A percentile compares a stretch with the other conserved stretches of the same genome.
Conservation (phyloP, 2,329 filamentous ascomycete genomes). For the Scleromitrula shiraiana region DNA sequence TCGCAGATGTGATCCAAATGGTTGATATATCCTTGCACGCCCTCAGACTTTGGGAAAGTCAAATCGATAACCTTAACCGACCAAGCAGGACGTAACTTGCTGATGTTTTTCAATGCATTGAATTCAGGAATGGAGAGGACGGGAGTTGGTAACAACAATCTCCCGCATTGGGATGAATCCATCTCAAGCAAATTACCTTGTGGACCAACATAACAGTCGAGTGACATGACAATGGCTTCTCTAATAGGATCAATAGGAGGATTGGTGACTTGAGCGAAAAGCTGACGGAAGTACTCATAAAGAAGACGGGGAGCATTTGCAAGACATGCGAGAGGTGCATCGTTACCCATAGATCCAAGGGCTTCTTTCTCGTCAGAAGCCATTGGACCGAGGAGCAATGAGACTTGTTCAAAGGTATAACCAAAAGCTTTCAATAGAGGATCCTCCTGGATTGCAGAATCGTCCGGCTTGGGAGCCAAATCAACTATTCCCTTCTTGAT, state of each 20-base stretch:
- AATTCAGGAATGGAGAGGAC: slow-evolving; percentile 86
- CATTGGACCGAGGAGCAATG: slow-evolving; percentile 86
- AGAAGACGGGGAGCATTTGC: slow-evolving; percentile 82
- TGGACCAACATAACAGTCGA: slow-evolving; percentile 92
- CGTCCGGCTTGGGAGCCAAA: slow-evolving; percentile 59
- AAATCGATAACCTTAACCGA: slow-evolving; percentile 85
- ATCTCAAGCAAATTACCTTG: slow-evolving; percentile 95
- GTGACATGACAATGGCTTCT: slow-evolving; percentile 96
- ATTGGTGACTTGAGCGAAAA: slow-evolving; percentile 97
- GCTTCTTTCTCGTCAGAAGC: slow-evolving; percentile 96
- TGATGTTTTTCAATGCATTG: slow-evolving; percentile 76
- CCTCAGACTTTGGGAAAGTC: slow-evolving; percentile 82
- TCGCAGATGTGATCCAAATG: slow-evolving; percentile 85
- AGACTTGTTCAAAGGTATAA: slow-evolving; percentile 93
- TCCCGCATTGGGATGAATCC: slow-evolving; percentile 79
- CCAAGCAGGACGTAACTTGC: slow-evolving; percentile 66
- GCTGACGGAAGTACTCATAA: slow-evolving; percentile 94
- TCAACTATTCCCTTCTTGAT: slow-evolving; percentile 49
- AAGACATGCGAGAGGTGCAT: slow-evolving; percentile 85
- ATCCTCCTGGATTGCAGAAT: slow-evolving; percentile 71
- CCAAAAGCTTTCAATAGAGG: slow-evolving; percentile 78
- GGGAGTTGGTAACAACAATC: slow-evolving; percentile 79
- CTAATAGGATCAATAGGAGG: slow-evolving; percentile 95
- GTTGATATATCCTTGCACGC: slow-evolving; percentile 74
- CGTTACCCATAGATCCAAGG: slow-evolving; percentile 95